Base-by-base conservation (phyloP, 2,329 filamentous ascomycete genomes). In the Sporothrix protearum region DNA sequence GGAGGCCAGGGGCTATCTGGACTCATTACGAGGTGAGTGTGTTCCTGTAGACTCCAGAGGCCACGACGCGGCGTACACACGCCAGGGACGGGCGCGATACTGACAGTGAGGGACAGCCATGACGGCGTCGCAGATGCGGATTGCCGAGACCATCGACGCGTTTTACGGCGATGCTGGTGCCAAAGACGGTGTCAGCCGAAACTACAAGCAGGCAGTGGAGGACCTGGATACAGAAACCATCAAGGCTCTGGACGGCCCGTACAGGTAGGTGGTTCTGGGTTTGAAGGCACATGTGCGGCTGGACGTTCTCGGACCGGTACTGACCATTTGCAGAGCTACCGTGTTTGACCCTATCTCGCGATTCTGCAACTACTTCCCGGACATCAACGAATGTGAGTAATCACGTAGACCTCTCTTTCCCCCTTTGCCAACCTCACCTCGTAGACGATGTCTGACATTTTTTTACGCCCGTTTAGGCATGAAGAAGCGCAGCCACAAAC, bases 121-220 rank as follows among this genome's bases (percentile, higher is more conserved):
- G 96, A 99, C 96, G 19, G 95, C 96, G 69, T 97, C 94, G 70
- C 96, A 99, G 83, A 98, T 99, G 95, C 91, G 95, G 79, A 98
- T 99, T 81, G 96, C 96, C 75, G 96, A 99, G 82, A 99, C 96
- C 25, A 99, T 99, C 82, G 96, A 99, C 83, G 96, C 96, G 53
- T 99, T 99, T 82, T 99, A 99, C 83, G 96, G 96, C 71, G 96
- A 99, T 80, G 91, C 94, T 0, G 96, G 96, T 68, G 94, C 96
- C 68, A 93, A 90, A 78, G 96, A 99, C 80, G 96, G 96, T 71
- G 96, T 99, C 72, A 96, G 92, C 82, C 88, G 95, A 80, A 97
- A 93, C 80, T 99, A 99, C 85, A 99, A 98, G 83, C 94, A 98
- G 81, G 96, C 96, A 9, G 96, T 99, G 25, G 96, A 97, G 80